Percentiles rank a stretch among this genome's conserved stretches.
Conservation (phyloP, 441 rosid genomes). For the Breynia disticha region DNA sequence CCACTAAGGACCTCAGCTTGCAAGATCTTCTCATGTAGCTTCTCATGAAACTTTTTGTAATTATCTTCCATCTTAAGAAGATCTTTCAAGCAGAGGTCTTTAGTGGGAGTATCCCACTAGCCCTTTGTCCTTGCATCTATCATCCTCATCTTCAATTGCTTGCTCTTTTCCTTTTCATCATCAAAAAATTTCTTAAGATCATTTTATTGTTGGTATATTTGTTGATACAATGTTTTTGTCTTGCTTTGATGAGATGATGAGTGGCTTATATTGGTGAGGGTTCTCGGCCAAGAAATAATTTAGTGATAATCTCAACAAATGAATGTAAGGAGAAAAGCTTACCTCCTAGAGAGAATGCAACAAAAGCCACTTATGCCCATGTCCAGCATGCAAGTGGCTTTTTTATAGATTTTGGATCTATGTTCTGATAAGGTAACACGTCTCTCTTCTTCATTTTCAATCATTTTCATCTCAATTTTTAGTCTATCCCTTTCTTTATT, state of each 20-base stretch:
- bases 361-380: constrained; percentile 14
- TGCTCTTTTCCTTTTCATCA: constrained; percentile 8
- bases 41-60: no score
- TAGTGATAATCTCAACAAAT: constrained; percentile 10
- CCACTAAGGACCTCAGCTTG: constrained; percentile 13
- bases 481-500: constrained; percentile 18
- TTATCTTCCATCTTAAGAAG: no score
- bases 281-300: constrained; percentile 7
- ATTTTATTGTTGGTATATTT: neutral
- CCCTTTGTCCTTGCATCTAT: neutral
- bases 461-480: constrained; percentile 27
- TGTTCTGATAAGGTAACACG: constrained; percentile 31
- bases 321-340: constrained; percentile 29
- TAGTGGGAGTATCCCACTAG: constrained; percentile 27
- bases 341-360: constrained; percentile 23
- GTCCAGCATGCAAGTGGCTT: constrained; percentile 19
- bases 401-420: constrained; percentile 21
- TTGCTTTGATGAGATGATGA: constrained; percentile 19
- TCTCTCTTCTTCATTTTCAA: constrained; percentile 18
- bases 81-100: constrained; percentile 12
- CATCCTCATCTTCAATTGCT: neutral
- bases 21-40: neutral
- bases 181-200: constrained; percentile 11
- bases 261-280: neutral
- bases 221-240: constrained; percentile 8